Evolutionary conservation across 208 protist genomes (phyloP), one percentile per base, ranked within the genome.

Genomic region (Lotmaria passim): DNA sequence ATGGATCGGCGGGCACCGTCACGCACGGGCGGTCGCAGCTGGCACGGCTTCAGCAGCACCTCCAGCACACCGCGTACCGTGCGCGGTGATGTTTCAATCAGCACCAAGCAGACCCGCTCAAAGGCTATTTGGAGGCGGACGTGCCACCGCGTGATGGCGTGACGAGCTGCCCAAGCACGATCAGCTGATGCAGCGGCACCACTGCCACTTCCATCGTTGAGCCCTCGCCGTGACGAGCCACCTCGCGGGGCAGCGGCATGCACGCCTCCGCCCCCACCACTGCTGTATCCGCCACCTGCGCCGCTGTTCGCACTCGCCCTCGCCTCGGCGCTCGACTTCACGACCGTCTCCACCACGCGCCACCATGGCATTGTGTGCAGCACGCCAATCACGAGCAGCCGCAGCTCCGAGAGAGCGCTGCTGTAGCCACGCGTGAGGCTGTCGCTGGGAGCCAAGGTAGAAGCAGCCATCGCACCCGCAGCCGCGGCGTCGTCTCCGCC

Each of bases 311-410:
- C 23, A 6, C n/a, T n/a, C n/a, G n/a, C n/a, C n/a, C n/a, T n/a
- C n/a, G 3, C 1, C 7, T 10, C 38, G 33, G 23, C 21, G 38
- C 47, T 34, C 15, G 55, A 68, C 33, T 62, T 44, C 43, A 66
- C 60, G 11, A 85, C 78, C 4, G 69, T 71, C 53, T 89, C 84
- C 21, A 94, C 78, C 11, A 94, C 75, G 19, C 89, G 81, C 89
- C 85, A 92, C 87, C 89, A 95, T 48, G 89, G 89, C 79, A 95
- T 83, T 10, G 86, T 92, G 52, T 89, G 70, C 47, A 95, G 76
- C 19, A 93, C 85, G 31, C 81, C 86, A 26, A 95, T 73, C 17
- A 95, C 78, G 0, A 86, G 75, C n/a, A 89, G 67, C 7, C 86
- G 85, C 28, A 94, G 44, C 51, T 94, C 89, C 10, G 69, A 69